Conservation (phyloP, 148 eudicot species). For the Pharnaceum exiguum region DNA sequence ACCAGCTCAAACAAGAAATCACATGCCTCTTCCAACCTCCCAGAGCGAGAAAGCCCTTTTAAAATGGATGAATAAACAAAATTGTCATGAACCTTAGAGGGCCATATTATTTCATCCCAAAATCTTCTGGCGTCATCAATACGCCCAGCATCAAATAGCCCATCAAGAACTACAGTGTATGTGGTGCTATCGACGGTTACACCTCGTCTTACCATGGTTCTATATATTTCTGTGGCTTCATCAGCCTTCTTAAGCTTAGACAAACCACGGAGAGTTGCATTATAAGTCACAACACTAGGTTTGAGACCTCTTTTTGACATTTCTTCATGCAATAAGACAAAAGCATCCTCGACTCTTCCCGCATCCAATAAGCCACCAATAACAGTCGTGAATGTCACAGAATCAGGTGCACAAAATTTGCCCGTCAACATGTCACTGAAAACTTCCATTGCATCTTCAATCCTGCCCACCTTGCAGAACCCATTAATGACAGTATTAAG, state of each 20-base stretch:
- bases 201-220: constrained; percentile 38
- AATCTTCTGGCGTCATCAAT: constrained; percentile 61
- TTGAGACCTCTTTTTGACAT: constrained; percentile 61
- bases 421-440: constrained; percentile 70
- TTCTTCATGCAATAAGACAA: constrained; percentile 40
- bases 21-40: constrained; percentile 66
- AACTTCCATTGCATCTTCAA: constrained; percentile 58
- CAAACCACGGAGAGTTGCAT: constrained; percentile 57
- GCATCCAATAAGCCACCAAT: constrained; percentile 54
- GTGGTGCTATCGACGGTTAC: constrained; percentile 62
- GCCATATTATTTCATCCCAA: constrained; percentile 81
- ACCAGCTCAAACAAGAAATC: constrained; percentile 77
- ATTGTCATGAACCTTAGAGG: constrained; percentile 64
- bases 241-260: constrained; percentile 39
- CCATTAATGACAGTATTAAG: constrained; percentile 78
- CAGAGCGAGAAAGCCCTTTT: constrained; percentile 65
- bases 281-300: constrained; percentile 75
- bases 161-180: constrained; percentile 53
- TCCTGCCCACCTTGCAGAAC: constrained; percentile 62
- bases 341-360: constrained; percentile 52
- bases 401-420: constrained; percentile 71
- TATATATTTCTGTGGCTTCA: constrained; percentile 59
- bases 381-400: constrained; percentile 64
- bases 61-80: constrained; percentile 72
- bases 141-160: constrained; percentile 46